Evolutionary conservation across 1,139 yeast genomes (phyloP).

Genomic region (Pichia sp.): DNA sequence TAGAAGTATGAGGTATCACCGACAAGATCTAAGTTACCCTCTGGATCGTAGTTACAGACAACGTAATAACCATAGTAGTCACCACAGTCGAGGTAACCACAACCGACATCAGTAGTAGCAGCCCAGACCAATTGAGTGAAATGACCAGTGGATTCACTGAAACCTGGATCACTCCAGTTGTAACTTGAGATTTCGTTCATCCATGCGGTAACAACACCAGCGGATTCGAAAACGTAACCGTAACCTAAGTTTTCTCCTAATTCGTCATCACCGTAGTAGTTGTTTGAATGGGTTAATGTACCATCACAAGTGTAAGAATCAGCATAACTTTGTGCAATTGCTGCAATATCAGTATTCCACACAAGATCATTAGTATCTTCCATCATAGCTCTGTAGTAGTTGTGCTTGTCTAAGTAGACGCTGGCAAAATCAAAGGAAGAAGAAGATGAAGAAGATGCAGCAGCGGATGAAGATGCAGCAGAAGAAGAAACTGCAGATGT

Average conservation of each 20-base stretch:
- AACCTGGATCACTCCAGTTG: constrained; percentile 50
- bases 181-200: constrained; percentile 65
- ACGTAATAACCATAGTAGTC: constrained; percentile 50
- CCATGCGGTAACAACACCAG: constrained; percentile 81
- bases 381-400: constrained; percentile 50
- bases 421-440: constrained; percentile 23
- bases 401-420: constrained; percentile 43
- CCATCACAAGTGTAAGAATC: constrained; percentile 66
- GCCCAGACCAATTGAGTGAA: constrained; percentile 73
- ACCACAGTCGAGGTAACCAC: constrained; percentile 55
- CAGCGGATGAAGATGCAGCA: constrained; percentile 24
- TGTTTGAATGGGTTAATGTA: constrained; percentile 70
- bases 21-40: constrained; percentile 52
- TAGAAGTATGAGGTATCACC: constrained; percentile 30
- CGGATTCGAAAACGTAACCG: constrained; percentile 55
- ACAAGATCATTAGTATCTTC: constrained; percentile 49
- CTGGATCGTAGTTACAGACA: constrained; percentile 61
- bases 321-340: constrained; percentile 70
- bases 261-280: constrained; percentile 58
- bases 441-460: constrained; percentile 22
- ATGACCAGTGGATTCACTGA: constrained; percentile 54
- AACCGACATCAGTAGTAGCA: constrained; percentile 52
- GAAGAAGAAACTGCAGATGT: constrained; percentile 26
- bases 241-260: constrained; percentile 89
- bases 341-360: constrained; percentile 66